phyloP scores from a whole-genome alignment of 768 basidiomycete species.

The Termitomyces sp. region DNA sequence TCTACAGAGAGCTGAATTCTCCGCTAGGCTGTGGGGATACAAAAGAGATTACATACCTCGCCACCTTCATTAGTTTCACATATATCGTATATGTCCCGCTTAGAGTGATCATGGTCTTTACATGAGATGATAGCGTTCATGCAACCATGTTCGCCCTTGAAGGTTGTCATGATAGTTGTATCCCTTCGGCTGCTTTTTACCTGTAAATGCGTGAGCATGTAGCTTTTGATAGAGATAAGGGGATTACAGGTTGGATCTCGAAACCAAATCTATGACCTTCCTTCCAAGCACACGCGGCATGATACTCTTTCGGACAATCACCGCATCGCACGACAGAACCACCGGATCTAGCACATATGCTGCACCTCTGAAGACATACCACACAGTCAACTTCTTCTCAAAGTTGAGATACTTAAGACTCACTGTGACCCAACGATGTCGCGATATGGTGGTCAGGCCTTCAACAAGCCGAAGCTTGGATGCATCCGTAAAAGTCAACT shows the following conservation, averaged over 20 bases:
- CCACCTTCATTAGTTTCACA: constrained; percentile 82
- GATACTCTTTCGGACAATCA: constrained; percentile 79
- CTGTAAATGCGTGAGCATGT: constrained; percentile 33
- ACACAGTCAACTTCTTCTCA: neutral
- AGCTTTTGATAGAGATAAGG: neutral
- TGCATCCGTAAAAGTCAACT: constrained; percentile 80
- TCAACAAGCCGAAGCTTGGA: constrained; percentile 75
- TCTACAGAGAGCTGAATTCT: constrained; percentile 40
- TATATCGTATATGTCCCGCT: constrained; percentile 72
- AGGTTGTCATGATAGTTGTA: constrained; percentile 58
- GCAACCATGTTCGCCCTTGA: constrained; percentile 74
- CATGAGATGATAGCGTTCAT: constrained; percentile 80
- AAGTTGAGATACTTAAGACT: constrained; percentile 22
- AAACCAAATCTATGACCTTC: constrained; percentile 86
- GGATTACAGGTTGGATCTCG: constrained; percentile 78
- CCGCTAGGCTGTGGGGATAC: neutral
- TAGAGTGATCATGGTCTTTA: constrained; percentile 65
- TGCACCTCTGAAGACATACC: constrained; percentile 54
- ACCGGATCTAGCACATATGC: constrained; percentile 63
- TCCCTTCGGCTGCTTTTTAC: constrained; percentile 78
- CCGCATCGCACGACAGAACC: constrained; percentile 84
- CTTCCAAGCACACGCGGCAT: constrained; percentile 89
- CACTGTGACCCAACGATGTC: constrained; percentile 72
- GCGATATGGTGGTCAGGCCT: constrained; percentile 72
- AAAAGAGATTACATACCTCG: constrained; percentile 52